A percentile compares a stretch with the other conserved stretches of the same genome.
phyloP scores from a whole-genome alignment of 176 grass and related monocot genomes.

The Eragrostis nindensis region DNA sequence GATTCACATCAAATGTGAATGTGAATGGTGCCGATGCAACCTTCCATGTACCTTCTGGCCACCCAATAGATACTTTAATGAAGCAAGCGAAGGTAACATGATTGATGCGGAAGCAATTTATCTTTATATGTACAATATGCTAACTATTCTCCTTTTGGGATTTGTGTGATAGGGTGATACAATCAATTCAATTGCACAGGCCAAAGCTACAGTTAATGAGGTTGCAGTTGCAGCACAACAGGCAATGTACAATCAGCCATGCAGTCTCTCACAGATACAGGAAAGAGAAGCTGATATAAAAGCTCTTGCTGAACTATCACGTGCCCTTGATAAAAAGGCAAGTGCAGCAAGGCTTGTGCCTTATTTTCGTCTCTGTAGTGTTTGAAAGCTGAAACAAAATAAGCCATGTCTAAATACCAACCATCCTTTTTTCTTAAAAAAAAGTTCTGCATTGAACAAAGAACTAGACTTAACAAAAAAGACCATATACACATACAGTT shows the following conservation, averaged over 20 bases:
- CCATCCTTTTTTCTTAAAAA: not conserved
- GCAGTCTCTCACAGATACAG: slow-evolving; percentile 81
- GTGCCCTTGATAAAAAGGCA: slow-evolving; percentile 88
- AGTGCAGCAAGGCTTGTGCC: slow-evolving; percentile 27
- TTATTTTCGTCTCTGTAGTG: slow-evolving; percentile 20
- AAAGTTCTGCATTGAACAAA: not conserved
- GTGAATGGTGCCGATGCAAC: slow-evolving; percentile 50
- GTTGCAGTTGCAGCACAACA: slow-evolving; percentile 69
- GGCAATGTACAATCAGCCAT: slow-evolving; percentile 83
- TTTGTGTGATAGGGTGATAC: slow-evolving; percentile 65
- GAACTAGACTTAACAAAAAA: not conserved
- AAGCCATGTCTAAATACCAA: not conserved
- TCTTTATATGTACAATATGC: slow-evolving; percentile 43
- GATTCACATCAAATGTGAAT: slow-evolving; percentile 55
- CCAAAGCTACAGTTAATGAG: slow-evolving; percentile 81
- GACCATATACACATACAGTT: not conserved
- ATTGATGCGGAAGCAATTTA: slow-evolving; percentile 31
- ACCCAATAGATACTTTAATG: slow-evolving; percentile 70
- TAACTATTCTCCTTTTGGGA: slow-evolving; percentile 41
- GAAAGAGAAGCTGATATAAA: slow-evolving; percentile 98
- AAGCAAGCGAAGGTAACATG: slow-evolving; percentile 69
- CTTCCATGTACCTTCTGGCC: slow-evolving; percentile 50
- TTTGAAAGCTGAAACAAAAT: not conserved
- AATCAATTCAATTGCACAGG: slow-evolving; percentile 79
- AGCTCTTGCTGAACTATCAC: slow-evolving; percentile 94